A percentile compares a stretch with the other conserved stretches of the same genome.
Conservation (phyloP, 2,329 filamentous ascomycete species). For the Colletotrichum magnum region DNA sequence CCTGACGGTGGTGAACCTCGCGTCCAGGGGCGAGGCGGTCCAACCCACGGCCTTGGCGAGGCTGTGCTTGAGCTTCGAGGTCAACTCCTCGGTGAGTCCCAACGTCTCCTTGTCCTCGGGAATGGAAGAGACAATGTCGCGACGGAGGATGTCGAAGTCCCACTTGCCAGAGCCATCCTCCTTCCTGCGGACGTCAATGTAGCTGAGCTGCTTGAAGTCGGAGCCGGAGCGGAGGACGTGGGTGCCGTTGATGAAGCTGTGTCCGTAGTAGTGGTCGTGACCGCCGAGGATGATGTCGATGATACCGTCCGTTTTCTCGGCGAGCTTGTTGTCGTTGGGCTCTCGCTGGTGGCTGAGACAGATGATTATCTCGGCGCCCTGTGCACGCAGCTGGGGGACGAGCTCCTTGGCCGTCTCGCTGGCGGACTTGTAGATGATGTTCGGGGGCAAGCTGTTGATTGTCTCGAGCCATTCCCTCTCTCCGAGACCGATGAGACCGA, state of each 20-base stretch:
- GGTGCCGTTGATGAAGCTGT: conserved; percentile 81
- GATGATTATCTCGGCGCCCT: conserved; percentile 87
- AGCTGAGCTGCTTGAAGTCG: conserved; percentile 94
- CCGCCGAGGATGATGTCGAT: conserved; percentile 91
- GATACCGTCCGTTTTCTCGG: conserved; percentile 78
- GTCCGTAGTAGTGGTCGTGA: conserved; percentile 90
- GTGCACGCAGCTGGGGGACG: conserved; percentile 77
- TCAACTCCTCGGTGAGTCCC: conserved; percentile 76
- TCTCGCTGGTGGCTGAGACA: conserved; percentile 89
- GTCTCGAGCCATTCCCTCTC: conserved; percentile 92
- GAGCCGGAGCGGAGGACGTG: conserved; percentile 90
- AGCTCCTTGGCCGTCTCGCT: conserved; percentile 82
- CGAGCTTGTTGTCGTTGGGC: conserved; percentile 90
- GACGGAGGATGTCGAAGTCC: conserved; percentile 83
- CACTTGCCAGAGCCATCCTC: conserved; percentile 67
- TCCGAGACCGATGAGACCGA: conserved; percentile 87
- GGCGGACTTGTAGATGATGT: conserved; percentile 86
- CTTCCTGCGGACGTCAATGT: conserved; percentile 81
- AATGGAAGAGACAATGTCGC: conserved; percentile 80
- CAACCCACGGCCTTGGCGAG: conserved; percentile 88
- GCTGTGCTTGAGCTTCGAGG: conserved; percentile 80
- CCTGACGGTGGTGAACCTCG: conserved; percentile 87
- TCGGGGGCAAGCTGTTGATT: conserved; percentile 86
- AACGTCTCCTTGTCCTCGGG: conserved; percentile 73
- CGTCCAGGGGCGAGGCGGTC: conserved; percentile 86